Base-by-base conservation (phyloP, 176 grass and related monocot genomes). In the Paspalum notatum region DNA sequence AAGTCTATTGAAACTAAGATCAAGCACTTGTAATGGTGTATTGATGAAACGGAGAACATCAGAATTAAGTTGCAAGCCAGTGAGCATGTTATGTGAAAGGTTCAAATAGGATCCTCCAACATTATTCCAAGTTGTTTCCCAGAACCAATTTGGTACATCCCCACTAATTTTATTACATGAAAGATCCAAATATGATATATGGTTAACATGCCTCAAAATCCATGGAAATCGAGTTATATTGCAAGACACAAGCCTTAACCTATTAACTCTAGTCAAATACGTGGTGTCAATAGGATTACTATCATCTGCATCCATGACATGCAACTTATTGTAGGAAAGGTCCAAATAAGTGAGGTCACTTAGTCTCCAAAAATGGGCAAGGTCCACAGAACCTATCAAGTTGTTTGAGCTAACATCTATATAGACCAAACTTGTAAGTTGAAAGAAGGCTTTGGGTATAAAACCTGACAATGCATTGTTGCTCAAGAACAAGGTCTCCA, bases 1-100 rank as follows among this genome's bases (percentile, higher is more conserved):
- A 7, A 84, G 63, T 7, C 67, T 73, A 71, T 85, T 85, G 13
- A 13, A 79, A n/a, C 75, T 84, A 42, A 84, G 75, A 66, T 85
- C 56, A 72, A 79, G 5, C 17, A 13, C 1, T 7, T n/a, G 0
- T 0, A 72, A 1, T 32, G n/a, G n/a, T n/a, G n/a, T n/a, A n/a
- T n/a, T n/a, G n/a, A n/a, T n/a, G n/a, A n/a, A n/a, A n/a, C n/a
- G n/a, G n/a, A n/a, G n/a, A 54, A 54, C 43, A 10, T 11, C 1
- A 65, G 83, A 64, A 55, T 6, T 7, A 21, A 38, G 18, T 56
- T 72, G n/a, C 14, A 85, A 27, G 17, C 37, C 9, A 4, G 22
- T 72, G 22, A 85, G 45, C 22, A 53, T 64, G 17, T 85, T 79
- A 1, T 65, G 67, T 2, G 83, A 85, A 10, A 85, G 39, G 51